Base-by-base conservation (phyloP, 1,284 basidiomycete genomes). In the Microbotryum intermedium region DNA sequence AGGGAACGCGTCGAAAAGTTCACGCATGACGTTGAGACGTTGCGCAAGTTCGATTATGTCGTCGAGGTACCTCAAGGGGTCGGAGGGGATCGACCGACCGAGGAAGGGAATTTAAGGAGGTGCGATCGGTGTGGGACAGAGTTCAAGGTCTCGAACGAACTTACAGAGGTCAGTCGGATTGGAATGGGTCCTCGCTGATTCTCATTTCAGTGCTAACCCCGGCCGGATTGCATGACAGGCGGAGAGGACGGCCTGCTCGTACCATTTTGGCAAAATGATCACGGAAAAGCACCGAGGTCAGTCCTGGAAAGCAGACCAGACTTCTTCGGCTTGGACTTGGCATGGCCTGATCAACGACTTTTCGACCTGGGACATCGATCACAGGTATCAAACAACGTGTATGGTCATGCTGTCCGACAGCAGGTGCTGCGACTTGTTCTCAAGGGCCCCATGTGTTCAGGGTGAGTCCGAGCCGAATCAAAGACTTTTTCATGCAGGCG, bases 201-300 rank as follows among this genome's bases (percentile, higher is more conserved):
- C 39, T 51, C 9, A 23, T 13, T 13, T 23, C 13, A 16, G 30
- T 3, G 3, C 49, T 45, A 21, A 49, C 46, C n/a, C 16, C 28
- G 29, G 4, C 34, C 28, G 7, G 1, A 4, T 34, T 13, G 2
- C n/a, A 6, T 21, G 46, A 26, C 34, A 77, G 58, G 81, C 81
- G 28, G 77, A 81, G 47, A 78, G 79, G 18, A 81, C 83, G 2
- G 80, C 85, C 64, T 97, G 92, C 73, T 75, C 79, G 0, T 85
- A 82, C 72, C 92, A 95, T 72, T 90, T 87, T 84, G 91, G 90
- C 0, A 84, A 80, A 73, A 77, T 81, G n/a, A 80, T 80, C 68
- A 78, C 76, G 26, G 79, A 76, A 52, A 80, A 77, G 49, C 77
- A 81, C 53, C 81, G 83, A 64, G 87, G 90, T 83, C 70, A 55